Evolutionary conservation across 163 green algal species (phyloP).

Genomic region (Scenedesmus sp.): DNA sequence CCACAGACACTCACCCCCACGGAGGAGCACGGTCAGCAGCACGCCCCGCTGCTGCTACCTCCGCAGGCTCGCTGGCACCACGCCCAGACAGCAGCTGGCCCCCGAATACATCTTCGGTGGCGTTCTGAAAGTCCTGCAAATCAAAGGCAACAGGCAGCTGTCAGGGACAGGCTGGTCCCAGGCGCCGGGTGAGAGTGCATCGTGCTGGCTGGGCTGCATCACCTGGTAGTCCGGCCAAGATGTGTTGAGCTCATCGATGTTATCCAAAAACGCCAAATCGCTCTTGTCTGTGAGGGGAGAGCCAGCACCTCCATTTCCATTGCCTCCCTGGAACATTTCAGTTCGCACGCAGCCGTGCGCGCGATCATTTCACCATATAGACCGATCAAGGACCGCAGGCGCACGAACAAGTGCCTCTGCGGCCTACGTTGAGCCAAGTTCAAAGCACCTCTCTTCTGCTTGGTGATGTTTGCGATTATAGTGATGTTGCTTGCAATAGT

Average conservation of each 20-base stretch:
- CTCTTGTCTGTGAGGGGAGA: conserved; percentile 28
- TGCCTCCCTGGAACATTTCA: conserved; percentile 8
- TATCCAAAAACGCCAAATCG: conserved; percentile 49
- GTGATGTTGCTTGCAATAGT: not conserved
- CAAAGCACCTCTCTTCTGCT: not conserved
- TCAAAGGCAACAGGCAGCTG: not conserved
- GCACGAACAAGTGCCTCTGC: not conserved
- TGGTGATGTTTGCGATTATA: not conserved
- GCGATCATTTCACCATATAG: conserved; percentile 14
- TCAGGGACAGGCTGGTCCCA: not conserved
- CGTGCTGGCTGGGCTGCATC: not conserved
- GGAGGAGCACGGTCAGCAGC: not conserved
- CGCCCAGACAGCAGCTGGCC: conserved; percentile 22
- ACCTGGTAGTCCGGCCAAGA: conserved; percentile 50
- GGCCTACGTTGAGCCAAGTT: not conserved
- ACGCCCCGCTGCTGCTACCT: not conserved
- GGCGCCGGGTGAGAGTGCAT: not conserved
- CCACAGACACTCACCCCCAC: conserved; percentile 27
- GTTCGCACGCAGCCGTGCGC: not conserved
- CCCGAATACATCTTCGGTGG: conserved; percentile 49
- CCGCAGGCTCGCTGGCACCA: conserved; percentile 24
- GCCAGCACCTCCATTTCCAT: conserved; percentile 3
- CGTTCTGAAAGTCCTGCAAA: conserved; percentile 48
- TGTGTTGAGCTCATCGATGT: conserved; percentile 47
- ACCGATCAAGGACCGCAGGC: not conserved